Base-by-base conservation (phyloP, 2,329 filamentous ascomycete species). In the Hansfordia pulvinata region DNA sequence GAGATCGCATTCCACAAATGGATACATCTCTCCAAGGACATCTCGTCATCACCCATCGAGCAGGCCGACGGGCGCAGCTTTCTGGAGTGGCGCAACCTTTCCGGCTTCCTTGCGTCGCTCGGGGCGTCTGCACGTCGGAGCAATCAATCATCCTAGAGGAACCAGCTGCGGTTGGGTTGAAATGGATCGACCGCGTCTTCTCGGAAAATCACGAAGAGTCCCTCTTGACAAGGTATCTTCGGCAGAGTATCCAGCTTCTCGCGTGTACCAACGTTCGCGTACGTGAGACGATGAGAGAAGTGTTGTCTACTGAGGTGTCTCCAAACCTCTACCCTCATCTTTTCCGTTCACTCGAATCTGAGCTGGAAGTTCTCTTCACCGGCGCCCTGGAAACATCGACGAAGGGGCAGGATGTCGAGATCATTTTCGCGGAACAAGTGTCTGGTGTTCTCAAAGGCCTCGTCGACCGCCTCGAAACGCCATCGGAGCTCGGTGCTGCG, bases 21-120 rank as follows among this genome's bases (percentile, higher is more conserved):
- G 75, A 56, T 74, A 12, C 58, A 66, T 32, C 52, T 78, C 6
- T 76, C 70, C 7, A 73, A 70, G 36, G 68, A 76, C 27, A 63
- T 78, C 8, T 69, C 69, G 10, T 60, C 57, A n/a, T 55, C 59
- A 2, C 44, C 60, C 2, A 39, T 55, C 4, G 65, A 75, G 13
- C 47, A 47, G 6, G 48, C 72, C 11, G 62, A 72, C 19, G 72
- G 76, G 35, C 62, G 51, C 32, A 55, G 58, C 3, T 48, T 77
- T 10, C 60, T 65, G 1, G 71, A 78, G 40, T 80, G 75, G 75
- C 63, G 75, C 19, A 80, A 79, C 35, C 65, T 72, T 38, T 77
- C 74, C 2, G 75, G 75, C 0, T 77, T 80, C 35, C 55, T 80
- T 8, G 73, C 73, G 5, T 76, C 75, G 1, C 50, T 79, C 5